Evolutionary conservation across 2,329 filamentous ascomycete species (phyloP), one percentile per base, ranked within the genome.

Genomic region (Colletotrichum sublineola): DNA sequence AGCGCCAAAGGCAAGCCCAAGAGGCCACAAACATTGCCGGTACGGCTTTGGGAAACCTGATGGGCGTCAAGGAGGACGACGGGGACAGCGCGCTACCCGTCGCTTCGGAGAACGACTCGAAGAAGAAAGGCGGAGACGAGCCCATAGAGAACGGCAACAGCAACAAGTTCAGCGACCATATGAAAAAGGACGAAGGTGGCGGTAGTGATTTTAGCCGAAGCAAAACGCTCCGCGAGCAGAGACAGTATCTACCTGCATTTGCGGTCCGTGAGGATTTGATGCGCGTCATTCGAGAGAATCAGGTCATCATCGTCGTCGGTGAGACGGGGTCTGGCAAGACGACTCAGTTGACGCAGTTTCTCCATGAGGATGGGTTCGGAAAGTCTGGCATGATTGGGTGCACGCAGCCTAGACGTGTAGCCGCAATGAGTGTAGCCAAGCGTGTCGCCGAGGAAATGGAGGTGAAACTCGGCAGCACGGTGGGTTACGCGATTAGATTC

Each of bases 381-480:
- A 93, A 92, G 67, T 84, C 88, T 42, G 96, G 96, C 61, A 91
- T 98, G 88, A 98, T 99, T 77, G 96, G 95, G 5, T 99, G 96
- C 80, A 99, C 96, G 1, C 96, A 99, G 77, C 96, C 96, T 64
- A 91, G 96, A 77, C 93, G 96, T 86, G 97, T 99, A 44, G 96
- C 96, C 33, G 96, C 96, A 31, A 99, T 99, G 96, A 98, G 95
- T 83, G 96, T 99, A 38, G 96, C 96, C 2, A 98, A 98, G 82
- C 95, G 96, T 86, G 96, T 99, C 50, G 94, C 94, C 70, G 96
- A 99, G 83, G 96, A 99, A 84, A 99, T 99, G 97, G 94, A 97
- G 76, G 95, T 97, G 56, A 92, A 92, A 68, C 86, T 99, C 12
- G 96, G 96, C 61, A 92, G 92, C 68, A 89, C 92, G 0, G 97